These are phyloP conservation scores for Infundibulicybe gibba DNA, from an alignment of 768 basidiomycete genomes.

Conservation along the genomic window DNA sequence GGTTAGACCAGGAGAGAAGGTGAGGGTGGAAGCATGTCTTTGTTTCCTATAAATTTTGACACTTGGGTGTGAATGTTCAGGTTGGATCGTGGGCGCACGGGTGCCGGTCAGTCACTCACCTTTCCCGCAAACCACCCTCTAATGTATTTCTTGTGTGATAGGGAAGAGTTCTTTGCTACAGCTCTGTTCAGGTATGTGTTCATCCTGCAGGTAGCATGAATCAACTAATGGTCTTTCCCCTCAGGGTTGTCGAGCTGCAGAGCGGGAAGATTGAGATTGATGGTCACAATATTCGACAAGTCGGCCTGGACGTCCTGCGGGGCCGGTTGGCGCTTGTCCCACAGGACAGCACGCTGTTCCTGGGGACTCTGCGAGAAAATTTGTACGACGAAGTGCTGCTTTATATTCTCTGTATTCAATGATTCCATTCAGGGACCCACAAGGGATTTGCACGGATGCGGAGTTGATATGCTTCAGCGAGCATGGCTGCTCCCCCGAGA, in stretches of 20 bases:
- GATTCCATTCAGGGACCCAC: slow-evolving; percentile 46
- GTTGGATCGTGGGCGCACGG: slow-evolving; percentile 50
- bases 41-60: neutral
- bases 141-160: slow-evolving; percentile 7
- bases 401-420: neutral
- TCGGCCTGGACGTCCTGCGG: slow-evolving; percentile 54
- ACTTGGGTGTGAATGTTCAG: slow-evolving; percentile 12
- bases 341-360: slow-evolving; percentile 54
- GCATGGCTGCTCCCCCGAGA: slow-evolving; percentile 56
- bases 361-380: slow-evolving; percentile 41
- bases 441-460: slow-evolving; percentile 48
- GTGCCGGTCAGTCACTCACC: slow-evolving; percentile 25
- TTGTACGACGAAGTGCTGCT: slow-evolving; percentile 18
- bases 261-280: slow-evolving; percentile 58
- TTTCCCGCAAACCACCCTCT: neutral
- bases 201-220: neutral
- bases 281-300: slow-evolving; percentile 41
- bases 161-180: slow-evolving; percentile 58
- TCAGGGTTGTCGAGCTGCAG: slow-evolving; percentile 56
- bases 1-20: slow-evolving; percentile 62
- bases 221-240: neutral
- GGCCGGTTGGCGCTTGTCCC: slow-evolving; percentile 63
- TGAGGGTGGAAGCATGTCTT: slow-evolving; percentile 13
- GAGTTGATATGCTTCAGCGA: slow-evolving; percentile 60
- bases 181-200: slow-evolving; percentile 45